Evolutionary conservation across 164 flowering plant genomes (phyloP), one percentile per base, ranked within the genome.

Genomic region (Dillenia suffruticosa): DNA sequence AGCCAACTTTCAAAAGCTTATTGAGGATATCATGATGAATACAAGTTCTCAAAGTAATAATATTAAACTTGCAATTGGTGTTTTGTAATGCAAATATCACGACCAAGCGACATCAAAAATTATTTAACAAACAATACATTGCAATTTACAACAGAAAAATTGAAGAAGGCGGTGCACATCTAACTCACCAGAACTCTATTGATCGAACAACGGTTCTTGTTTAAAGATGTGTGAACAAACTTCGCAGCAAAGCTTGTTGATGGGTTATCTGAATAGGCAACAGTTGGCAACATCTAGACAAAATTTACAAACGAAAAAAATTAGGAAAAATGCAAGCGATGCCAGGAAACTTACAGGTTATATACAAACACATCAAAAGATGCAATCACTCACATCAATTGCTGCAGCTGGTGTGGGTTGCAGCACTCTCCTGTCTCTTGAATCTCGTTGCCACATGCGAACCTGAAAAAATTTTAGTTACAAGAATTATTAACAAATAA

Each of bases 371-470:
- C 48, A 26, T 59, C 10, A 59, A 8, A 63, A 62, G 51, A 7
- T 45, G 43, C n/a, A 52, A 40, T 44, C 49, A 81, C 96, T 82
- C n/a, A 92, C 99, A 95, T 95, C 99, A 67, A 95, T 79, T 17
- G 92, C 89, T 68, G 97, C 99, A 16, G 96, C 99, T 51, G 97
- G 92, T 13, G 92, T 86, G 60, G 94, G 90, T 77, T 95, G 99
- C 81, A 95, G 75, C 16, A 74, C 71, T 40, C 97, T 90, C 70
- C 96, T 76, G 66, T 95, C 99, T 75, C 89, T 81, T 45, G 87
- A 80, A 72, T 90, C 97, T 44, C 87, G 86, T 70, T 92, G 99
- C 86, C 90, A 90, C 90, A 84, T 84, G 19, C 97, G 96, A 62
- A 68, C 56, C 99, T 95, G 83, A 68, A 69, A 32, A 40, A 69